phyloP scores from a whole-genome alignment of 306 rosid species.

The Inga laurina region DNA sequence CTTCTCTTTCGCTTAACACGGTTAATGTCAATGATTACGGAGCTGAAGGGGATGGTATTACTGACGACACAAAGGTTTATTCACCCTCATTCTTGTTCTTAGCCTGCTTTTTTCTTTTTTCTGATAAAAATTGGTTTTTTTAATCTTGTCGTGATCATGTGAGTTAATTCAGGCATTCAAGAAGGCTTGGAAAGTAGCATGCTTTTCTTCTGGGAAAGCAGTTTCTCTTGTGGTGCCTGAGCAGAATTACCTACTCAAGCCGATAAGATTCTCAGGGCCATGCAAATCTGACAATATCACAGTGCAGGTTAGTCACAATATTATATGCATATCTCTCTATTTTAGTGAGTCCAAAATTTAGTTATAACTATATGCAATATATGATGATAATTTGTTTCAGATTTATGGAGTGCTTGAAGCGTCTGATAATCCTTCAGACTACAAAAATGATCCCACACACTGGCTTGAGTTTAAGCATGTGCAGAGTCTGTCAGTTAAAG shows the following conservation, averaged over 20 bases:
- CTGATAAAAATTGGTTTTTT: not conserved
- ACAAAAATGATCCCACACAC: conserved; percentile 36
- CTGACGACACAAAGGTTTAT: conserved; percentile 57
- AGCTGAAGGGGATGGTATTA: conserved; percentile 49
- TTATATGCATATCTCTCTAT: not conserved
- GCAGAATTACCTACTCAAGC: conserved; percentile 61
- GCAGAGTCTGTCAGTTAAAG: conserved; percentile 43
- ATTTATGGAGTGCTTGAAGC: conserved; percentile 69
- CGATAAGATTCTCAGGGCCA: conserved; percentile 70
- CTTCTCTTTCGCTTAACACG: not conserved
- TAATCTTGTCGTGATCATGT: not conserved
- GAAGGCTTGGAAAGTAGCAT: conserved; percentile 70
- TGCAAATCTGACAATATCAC: conserved; percentile 54
- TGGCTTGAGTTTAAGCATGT: conserved; percentile 60
- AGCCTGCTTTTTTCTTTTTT: not conserved
- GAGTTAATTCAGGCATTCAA: conserved; percentile 55
- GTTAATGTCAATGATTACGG: conserved; percentile 63
- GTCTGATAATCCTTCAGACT: conserved; percentile 51
- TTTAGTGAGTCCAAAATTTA: not conserved
- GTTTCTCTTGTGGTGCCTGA: conserved; percentile 41
- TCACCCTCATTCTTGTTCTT: not conserved
- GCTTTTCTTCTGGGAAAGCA: conserved; percentile 40
- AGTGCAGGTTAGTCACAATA: conserved; percentile 47
- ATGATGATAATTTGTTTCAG: conserved; percentile 25
- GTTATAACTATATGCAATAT: not conserved